Evolutionary conservation across 208 protist genomes (phyloP), one percentile per base, ranked within the genome.

Genomic region (Leishmania guyanensis): DNA sequence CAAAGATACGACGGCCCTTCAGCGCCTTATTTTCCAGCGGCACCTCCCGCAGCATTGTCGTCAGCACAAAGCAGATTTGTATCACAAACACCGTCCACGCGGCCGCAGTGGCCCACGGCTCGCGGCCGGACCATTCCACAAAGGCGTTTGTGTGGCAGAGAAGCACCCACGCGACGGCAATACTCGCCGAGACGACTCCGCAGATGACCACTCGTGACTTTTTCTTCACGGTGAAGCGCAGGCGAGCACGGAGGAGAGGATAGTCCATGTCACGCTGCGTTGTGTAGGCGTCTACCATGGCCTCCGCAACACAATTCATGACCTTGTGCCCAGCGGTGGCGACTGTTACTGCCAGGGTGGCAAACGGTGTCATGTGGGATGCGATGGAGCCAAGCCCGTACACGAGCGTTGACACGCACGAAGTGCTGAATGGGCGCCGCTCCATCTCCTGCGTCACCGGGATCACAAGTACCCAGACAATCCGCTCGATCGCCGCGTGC

Each of bases 391-490:
- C 88, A 22, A 97, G 75, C 26, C 92, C 92, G 46, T 81, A 72
- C 46, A 92, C 29, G 53, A 97, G 83, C 22, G 90, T 95, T 77
- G 77, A 84, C 77, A 87, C 76, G 80, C 78, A 83, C 50, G 88
- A 92, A 66, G 80, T 89, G 75, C 90, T 87, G 83, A 92, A 97
- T 1, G 90, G 87, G 33, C 89, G 84, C 29, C 88, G 84, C 81
- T 94, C 91, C 91, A 96, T 95, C 60, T 95, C 89, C 79, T 95
- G 91, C 64, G 89, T 89, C 29, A 96, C 87, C 29, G 94, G 94
- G 70, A 96, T 85, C 54, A 97, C 89, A 36, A 96, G 86, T 43
- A 94, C 88, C 91, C 92, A 97, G 48, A 96, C 94, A 77, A 97
- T 88, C 29, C 90, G 90, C 88, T 95, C 85, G 75, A 97, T 86